Evolutionary conservation across 2,329 filamentous ascomycete species (phyloP).

Genomic region (Phialophora tarda): DNA sequence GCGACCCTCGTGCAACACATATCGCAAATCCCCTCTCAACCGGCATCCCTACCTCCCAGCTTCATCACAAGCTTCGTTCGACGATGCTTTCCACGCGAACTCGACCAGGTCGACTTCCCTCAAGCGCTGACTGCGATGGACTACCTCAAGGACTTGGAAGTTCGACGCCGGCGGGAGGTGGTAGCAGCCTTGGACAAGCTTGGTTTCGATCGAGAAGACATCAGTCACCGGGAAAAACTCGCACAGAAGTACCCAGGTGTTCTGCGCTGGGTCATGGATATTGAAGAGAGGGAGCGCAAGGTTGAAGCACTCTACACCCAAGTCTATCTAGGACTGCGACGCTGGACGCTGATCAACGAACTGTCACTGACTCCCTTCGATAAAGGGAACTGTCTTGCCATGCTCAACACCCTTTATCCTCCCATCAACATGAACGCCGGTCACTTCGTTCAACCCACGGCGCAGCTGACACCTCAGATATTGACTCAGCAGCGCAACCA

Average conservation of each 20-base stretch:
- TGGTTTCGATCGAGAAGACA: slow-evolving; percentile 57
- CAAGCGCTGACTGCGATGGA: slow-evolving; percentile 69
- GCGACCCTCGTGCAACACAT: slow-evolving; percentile 58
- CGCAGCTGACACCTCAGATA: slow-evolving; percentile 57
- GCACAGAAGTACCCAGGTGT: slow-evolving; percentile 60
- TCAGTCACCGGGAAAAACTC: slow-evolving; percentile 56
- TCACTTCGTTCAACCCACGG: slow-evolving; percentile 54
- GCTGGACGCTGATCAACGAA: slow-evolving; percentile 71
- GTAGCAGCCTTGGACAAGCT: slow-evolving; percentile 62
- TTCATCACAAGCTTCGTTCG: slow-evolving; percentile 68
- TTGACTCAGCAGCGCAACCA: slow-evolving; percentile 64
- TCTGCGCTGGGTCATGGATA: slow-evolving; percentile 60
- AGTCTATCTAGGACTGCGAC: slow-evolving; percentile 65
- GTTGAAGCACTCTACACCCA: slow-evolving; percentile 65
- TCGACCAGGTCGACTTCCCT: slow-evolving; percentile 67
- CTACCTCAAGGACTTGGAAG: slow-evolving; percentile 69
- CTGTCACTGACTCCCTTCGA: slow-evolving; percentile 66
- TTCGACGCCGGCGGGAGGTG: slow-evolving; percentile 64
- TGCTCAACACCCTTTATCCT: slow-evolving; percentile 71
- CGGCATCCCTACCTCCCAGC: slow-evolving; percentile 65
- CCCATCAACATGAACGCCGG: slow-evolving; percentile 52
- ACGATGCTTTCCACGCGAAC: slow-evolving; percentile 62
- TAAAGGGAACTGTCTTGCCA: slow-evolving; percentile 69
- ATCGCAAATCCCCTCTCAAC: slow-evolving; percentile 63
- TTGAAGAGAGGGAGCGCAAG: slow-evolving; percentile 58